Percentiles rank a stretch among this genome's conserved stretches.
Evolutionary conservation across 345 rosid species (phyloP).

Genomic region (Gossypium arboreum): DNA sequence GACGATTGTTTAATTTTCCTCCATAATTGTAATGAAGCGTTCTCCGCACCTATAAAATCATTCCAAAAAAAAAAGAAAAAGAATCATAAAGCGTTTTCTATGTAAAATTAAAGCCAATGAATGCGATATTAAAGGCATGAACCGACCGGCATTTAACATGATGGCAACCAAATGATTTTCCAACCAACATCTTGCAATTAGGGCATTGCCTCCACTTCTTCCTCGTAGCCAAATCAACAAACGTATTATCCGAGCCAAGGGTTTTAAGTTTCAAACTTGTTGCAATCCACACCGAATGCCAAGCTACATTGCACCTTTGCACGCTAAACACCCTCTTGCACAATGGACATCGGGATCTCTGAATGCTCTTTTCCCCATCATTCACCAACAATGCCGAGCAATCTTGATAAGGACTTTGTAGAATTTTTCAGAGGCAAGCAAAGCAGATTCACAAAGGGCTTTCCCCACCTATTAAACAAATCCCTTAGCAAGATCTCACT

Average conservation of each 20-base stretch:
- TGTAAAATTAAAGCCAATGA: background rate
- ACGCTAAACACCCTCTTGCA: slow-evolving; percentile 45
- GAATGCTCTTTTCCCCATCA: slow-evolving; percentile 20
- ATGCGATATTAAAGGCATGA: background rate
- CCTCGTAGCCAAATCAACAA: background rate
- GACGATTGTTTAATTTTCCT: too few species aligned
- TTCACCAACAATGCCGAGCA: slow-evolving; percentile 44
- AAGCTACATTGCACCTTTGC: slow-evolving; percentile 41
- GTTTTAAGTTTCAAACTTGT: slow-evolving; percentile 29
- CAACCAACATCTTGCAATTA: background rate
- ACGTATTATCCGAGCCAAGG: background rate
- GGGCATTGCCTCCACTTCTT: slow-evolving; percentile 7
- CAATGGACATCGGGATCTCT: slow-evolving; percentile 34
- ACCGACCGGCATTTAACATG: background rate
- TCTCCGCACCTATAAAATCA: too few species aligned
- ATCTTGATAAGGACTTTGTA: slow-evolving; percentile 40
- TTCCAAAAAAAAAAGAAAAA: too few species aligned
- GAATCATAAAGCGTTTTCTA: too few species aligned
- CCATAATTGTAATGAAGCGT: too few species aligned
- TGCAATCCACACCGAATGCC: slow-evolving; percentile 48
- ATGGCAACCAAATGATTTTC: slow-evolving; percentile 3
- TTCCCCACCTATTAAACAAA: slow-evolving; percentile 39
- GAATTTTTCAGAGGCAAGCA: slow-evolving; percentile 25
- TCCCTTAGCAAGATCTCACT: slow-evolving; percentile 17
- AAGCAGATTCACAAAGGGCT: slow-evolving; percentile 20